Percentiles rank a stretch among this genome's conserved stretches.
These are phyloP conservation scores for Talaromyces verruculosus DNA, from an alignment of 2,329 filamentous ascomycete species.

Conservation along the genomic window DNA sequence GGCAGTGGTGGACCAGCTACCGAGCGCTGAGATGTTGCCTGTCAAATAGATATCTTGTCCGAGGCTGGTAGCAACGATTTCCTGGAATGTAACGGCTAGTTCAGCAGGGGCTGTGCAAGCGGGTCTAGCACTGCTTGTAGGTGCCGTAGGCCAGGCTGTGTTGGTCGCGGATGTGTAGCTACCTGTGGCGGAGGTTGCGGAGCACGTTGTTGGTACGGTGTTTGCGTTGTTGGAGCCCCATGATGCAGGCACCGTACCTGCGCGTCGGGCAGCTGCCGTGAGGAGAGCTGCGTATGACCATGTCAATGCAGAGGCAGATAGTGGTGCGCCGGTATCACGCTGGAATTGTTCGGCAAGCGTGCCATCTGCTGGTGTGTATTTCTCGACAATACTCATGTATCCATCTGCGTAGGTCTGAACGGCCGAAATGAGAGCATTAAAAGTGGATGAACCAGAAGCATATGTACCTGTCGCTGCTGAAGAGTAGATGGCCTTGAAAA, in stretches of 20 bases:
- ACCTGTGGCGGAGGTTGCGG: slow-evolving; percentile 29
- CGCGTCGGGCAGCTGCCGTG: slow-evolving; percentile 30
- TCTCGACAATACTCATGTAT: slow-evolving; percentile 48
- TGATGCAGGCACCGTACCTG: slow-evolving; percentile 26
- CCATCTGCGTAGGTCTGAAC: slow-evolving; percentile 63
- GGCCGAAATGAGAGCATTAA: slow-evolving; percentile 52
- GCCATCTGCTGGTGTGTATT: slow-evolving; percentile 28
- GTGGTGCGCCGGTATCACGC: slow-evolving; percentile 33
- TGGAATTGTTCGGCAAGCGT: slow-evolving; percentile 41
- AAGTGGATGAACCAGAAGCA: slow-evolving; percentile 59
- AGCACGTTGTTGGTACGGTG: slow-evolving; percentile 27
- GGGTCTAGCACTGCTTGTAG: slow-evolving; percentile 14
- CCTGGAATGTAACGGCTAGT: slow-evolving; percentile 64
- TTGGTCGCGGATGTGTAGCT: slow-evolving; percentile 30
- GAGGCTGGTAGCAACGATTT: slow-evolving; percentile 55
- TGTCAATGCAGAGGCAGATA: slow-evolving; percentile 42
- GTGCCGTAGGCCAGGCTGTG: slow-evolving; percentile 26
- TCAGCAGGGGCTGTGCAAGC: slow-evolving; percentile 35
- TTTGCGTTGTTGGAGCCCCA: slow-evolving; percentile 26
- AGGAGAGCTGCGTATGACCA: slow-evolving; percentile 45
- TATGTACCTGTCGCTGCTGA: slow-evolving; percentile 63
- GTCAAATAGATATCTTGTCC: slow-evolving; percentile 67
- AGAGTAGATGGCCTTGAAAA: slow-evolving; percentile 67
- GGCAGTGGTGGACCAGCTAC: slow-evolving; percentile 57
- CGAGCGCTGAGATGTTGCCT: slow-evolving; percentile 60